Conservation (phyloP, 208 protist genomes). For the Leishmania amazonensis region DNA sequence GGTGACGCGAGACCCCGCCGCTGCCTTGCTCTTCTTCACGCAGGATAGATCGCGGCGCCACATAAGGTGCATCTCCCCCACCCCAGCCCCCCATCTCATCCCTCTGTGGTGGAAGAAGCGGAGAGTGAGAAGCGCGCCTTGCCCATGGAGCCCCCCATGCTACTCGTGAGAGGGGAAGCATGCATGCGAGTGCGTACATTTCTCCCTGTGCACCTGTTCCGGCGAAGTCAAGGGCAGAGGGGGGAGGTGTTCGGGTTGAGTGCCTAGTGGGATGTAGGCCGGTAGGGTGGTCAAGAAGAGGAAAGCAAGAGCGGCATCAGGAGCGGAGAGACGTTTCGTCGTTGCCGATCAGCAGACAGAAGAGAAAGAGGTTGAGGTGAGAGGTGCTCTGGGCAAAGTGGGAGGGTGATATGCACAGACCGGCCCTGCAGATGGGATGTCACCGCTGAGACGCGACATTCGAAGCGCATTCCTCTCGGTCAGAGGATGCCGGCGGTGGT, state of each 20-base stretch:
- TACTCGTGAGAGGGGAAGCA: background rate
- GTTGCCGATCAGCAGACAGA: background rate
- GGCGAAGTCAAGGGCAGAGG: background rate
- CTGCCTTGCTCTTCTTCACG: constrained; percentile 23
- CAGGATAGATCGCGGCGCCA: constrained; percentile 5
- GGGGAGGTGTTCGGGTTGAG: background rate
- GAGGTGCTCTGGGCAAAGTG: background rate
- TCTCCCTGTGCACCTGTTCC: background rate
- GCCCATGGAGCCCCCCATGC: background rate
- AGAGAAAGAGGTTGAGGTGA: background rate
- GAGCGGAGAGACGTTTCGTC: background rate
- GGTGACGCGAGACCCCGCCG: constrained; percentile 2
- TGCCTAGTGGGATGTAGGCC: background rate
- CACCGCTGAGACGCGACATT: background rate
- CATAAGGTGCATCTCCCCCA: constrained; percentile 18
- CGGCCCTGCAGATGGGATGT: background rate
- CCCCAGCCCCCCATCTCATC: constrained; percentile 12
- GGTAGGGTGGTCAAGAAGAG: background rate
- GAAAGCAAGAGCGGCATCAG: background rate
- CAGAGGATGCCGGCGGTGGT: background rate
- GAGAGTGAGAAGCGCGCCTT: background rate
- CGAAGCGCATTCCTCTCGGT: background rate
- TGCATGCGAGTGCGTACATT: background rate
- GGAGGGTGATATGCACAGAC: background rate
- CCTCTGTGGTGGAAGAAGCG: constrained; percentile 8